Percentiles rank a stretch among this genome's conserved stretches.
Conservation (phyloP, 2,329 filamentous ascomycete genomes). For the Ophiocordyceps camponoti-saundersi region DNA sequence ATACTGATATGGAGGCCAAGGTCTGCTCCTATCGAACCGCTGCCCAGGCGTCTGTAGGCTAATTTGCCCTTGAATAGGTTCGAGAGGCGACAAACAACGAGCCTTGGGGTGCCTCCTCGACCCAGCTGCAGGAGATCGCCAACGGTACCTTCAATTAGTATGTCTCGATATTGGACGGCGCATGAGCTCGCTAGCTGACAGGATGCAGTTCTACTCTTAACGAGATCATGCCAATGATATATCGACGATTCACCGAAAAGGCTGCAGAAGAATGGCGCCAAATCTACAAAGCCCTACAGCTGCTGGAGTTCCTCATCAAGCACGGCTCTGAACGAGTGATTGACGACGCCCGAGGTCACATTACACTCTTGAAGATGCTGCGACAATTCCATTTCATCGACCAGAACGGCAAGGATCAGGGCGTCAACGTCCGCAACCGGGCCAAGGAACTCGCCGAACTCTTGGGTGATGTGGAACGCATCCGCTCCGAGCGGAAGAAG, state of each 20-base stretch:
- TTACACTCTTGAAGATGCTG: conserved; percentile 94
- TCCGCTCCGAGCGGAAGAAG: conserved; percentile 74
- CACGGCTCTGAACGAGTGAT: conserved; percentile 95
- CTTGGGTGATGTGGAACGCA: conserved; percentile 80
- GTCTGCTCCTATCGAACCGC: conserved; percentile 15
- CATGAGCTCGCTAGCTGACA: conserved; percentile 5
- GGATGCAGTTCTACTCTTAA: conserved; percentile 70
- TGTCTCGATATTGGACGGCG: conserved; percentile 13
- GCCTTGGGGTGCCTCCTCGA: conserved; percentile 78
- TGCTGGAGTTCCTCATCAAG: conserved; percentile 94
- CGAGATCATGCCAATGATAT: conserved; percentile 99
- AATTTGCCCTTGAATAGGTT: conserved; percentile 35
- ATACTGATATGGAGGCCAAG: conserved; percentile 79
- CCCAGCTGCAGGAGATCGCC: conserved; percentile 93
- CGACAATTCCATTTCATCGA: conserved; percentile 97
- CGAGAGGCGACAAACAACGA: conserved; percentile 98
- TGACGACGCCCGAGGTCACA: conserved; percentile 87
- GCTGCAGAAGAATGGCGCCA: conserved; percentile 96
- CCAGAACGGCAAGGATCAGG: conserved; percentile 92
- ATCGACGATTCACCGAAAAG: conserved; percentile 97
- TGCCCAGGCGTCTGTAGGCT: conserved; percentile 1
- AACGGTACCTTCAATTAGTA: conserved; percentile 98
- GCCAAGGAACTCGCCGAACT: conserved; percentile 91
- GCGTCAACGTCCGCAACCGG: conserved; percentile 90
- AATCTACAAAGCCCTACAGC: conserved; percentile 95